A percentile compares a stretch with the other conserved stretches of the same genome.
Conservation (phyloP, 768 basidiomycete species). For the Boletus tomentosulus region DNA sequence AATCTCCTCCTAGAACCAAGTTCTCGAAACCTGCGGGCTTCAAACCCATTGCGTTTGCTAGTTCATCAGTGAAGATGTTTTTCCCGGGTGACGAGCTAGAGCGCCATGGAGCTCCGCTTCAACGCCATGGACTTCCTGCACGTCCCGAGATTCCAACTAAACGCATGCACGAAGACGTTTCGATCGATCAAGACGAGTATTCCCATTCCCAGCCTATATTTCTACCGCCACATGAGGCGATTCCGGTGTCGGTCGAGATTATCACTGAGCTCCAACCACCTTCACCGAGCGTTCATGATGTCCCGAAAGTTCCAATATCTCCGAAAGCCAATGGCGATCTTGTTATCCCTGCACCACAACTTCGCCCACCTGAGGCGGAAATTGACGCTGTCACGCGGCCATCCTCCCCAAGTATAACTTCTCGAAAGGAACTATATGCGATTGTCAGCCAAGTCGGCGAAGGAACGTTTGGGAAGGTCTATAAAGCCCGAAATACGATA, state of each 20-base stretch:
- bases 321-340: conserved; percentile 26
- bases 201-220: not conserved
- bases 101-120: conserved; percentile 28
- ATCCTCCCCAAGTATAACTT: conserved; percentile 24
- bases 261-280: conserved; percentile 12
- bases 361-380: conserved; percentile 21
- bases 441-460: conserved; percentile 95
- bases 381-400: conserved; percentile 25
- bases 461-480: conserved; percentile 97
- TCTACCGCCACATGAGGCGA: conserved; percentile 7
- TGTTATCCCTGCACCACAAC: conserved; percentile 16
- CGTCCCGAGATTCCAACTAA: conserved; percentile 27
- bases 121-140: conserved; percentile 12
- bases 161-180: conserved; percentile 23
- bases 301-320: conserved; percentile 16
- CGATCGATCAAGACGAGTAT: conserved; percentile 19
- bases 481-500: conserved; percentile 85
- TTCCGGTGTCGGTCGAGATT: conserved; percentile 5
- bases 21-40: conserved; percentile 48
- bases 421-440: conserved; percentile 64
- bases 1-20: conserved; percentile 18
- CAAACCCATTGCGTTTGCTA: conserved; percentile 58
- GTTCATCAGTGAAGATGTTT: conserved; percentile 64
- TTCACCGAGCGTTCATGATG: conserved; percentile 19
- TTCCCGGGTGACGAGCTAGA: conserved; percentile 81